Evolutionary conservation across 306 rosid species (phyloP).

Genomic region (Cucurbita argyrosperma): DNA sequence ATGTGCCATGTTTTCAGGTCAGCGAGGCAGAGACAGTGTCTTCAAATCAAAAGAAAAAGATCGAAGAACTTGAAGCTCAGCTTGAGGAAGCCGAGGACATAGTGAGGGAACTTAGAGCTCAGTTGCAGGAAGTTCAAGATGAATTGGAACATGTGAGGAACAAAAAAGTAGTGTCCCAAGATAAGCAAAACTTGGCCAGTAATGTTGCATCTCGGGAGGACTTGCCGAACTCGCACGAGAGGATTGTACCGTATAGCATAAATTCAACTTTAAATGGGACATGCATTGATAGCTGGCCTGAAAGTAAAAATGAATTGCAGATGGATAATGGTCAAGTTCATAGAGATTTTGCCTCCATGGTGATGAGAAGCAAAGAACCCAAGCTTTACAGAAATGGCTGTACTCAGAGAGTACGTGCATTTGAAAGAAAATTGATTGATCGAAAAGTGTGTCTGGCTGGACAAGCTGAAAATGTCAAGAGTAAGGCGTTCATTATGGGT

Average conservation of each 20-base stretch:
- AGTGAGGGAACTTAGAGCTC: constrained; percentile 64
- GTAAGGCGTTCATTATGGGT: constrained; percentile 19
- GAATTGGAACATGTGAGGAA: constrained; percentile 41
- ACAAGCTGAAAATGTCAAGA: constrained; percentile 29
- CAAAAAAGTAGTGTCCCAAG: constrained; percentile 19
- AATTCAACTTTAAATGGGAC: constrained; percentile 18
- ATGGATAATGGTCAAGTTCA: constrained; percentile 28
- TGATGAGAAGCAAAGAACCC: constrained; percentile 66
- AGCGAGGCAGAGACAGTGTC: constrained; percentile 46
- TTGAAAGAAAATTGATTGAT: constrained; percentile 35
- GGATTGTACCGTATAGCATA: constrained; percentile 6
- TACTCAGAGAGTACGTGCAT: constrained; percentile 84
- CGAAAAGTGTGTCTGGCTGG: constrained; percentile 12
- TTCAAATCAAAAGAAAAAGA: constrained; percentile 42
- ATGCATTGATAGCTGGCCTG: constrained; percentile 17
- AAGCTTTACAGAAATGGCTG: constrained; percentile 80
- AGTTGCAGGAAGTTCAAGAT: constrained; percentile 51
- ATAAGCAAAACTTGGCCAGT: not conserved
- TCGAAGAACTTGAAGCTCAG: constrained; percentile 82
- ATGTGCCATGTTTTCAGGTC: constrained; percentile 25
- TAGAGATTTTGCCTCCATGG: constrained; percentile 59
- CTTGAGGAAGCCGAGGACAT: constrained; percentile 80
- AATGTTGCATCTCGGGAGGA: constrained; percentile 12
- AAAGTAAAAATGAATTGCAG: constrained; percentile 18
- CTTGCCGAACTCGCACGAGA: constrained; percentile 16